Evolutionary conservation across 495 filamentous ascomycete species (phyloP).

Genomic region (Platismatia glauca): DNA sequence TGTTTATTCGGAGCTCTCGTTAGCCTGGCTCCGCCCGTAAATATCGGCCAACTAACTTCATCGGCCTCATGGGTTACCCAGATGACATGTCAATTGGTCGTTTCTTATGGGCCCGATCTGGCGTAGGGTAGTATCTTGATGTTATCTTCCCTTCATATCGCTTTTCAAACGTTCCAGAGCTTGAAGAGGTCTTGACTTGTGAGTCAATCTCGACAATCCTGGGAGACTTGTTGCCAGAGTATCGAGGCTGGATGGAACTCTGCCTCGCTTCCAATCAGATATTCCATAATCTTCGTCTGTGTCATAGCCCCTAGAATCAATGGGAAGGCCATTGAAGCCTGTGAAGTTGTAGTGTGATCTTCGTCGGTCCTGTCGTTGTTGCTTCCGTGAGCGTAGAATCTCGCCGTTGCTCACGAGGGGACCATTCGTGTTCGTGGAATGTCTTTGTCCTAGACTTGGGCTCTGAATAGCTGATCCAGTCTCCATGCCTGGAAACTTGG

Average conservation of each 20-base stretch:
- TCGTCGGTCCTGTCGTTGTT: background rate
- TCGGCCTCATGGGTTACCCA: background rate
- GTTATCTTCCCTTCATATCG: constrained; percentile 10
- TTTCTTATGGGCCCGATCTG: no score
- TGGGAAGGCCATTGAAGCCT: background rate
- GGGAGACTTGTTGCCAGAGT: background rate
- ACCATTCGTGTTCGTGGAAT: background rate
- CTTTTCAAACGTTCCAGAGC: constrained; percentile 2
- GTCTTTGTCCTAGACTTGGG: background rate
- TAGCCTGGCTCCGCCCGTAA: background rate
- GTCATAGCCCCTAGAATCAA: no score
- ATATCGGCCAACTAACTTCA: background rate
- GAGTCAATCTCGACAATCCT: constrained; percentile 8
- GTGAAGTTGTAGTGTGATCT: background rate
- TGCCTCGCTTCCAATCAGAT: background rate
- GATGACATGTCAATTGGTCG: background rate
- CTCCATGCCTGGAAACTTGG: constrained; percentile 37
- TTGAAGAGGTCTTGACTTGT: constrained; percentile 8
- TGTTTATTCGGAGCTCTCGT: background rate
- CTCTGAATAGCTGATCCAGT: constrained; percentile 26
- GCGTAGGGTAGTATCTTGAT: background rate
- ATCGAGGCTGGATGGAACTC: background rate
- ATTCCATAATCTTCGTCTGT: background rate
- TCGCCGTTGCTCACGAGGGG: background rate
- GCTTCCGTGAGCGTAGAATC: background rate